Percentiles rank a stretch among this genome's conserved stretches.
These are phyloP conservation scores for Colletotrichum graminicola DNA, from an alignment of 2,329 filamentous ascomycete species.

Conservation along the genomic window DNA sequence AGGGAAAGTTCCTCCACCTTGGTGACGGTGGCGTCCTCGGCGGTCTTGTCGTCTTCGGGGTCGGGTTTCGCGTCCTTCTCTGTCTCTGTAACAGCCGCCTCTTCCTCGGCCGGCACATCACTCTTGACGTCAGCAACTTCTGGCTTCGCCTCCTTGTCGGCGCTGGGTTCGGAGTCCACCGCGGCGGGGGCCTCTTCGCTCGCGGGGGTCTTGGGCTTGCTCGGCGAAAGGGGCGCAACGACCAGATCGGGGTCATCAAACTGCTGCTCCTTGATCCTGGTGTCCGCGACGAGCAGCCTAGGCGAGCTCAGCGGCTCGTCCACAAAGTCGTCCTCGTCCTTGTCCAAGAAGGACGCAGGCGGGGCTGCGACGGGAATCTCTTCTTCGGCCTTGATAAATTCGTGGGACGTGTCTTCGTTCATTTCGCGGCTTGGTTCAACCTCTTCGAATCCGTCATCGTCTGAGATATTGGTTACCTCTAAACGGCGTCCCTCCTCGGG, in stretches of 20 bases:
- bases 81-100: slow-evolving; percentile 8
- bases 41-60: not conserved
- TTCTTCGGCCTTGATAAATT: slow-evolving; percentile 72
- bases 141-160: slow-evolving; percentile 31
- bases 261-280: slow-evolving; percentile 63
- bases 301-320: slow-evolving; percentile 82
- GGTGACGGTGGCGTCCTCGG: slow-evolving; percentile 21
- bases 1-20: slow-evolving; percentile 39
- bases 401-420: slow-evolving; percentile 78
- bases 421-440: slow-evolving; percentile 79
- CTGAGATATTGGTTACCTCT: slow-evolving; percentile 83
- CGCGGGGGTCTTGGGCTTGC: slow-evolving; percentile 49
- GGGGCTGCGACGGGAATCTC: slow-evolving; percentile 55
- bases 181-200: slow-evolving; percentile 37
- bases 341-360: slow-evolving; percentile 52
- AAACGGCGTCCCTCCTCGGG: slow-evolving; percentile 76
- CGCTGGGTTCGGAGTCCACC: slow-evolving; percentile 39
- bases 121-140: slow-evolving; percentile 30
- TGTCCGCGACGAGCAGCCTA: slow-evolving; percentile 71
- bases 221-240: slow-evolving; percentile 70
- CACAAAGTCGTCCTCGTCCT: slow-evolving; percentile 80
- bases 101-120: slow-evolving; percentile 13
- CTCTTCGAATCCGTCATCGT: slow-evolving; percentile 95
- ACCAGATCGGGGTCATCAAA: slow-evolving; percentile 69
- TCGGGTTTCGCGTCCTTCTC: slow-evolving; percentile 11